Conservation (phyloP, 257 asterid species). For the Henckelia pumila region DNA sequence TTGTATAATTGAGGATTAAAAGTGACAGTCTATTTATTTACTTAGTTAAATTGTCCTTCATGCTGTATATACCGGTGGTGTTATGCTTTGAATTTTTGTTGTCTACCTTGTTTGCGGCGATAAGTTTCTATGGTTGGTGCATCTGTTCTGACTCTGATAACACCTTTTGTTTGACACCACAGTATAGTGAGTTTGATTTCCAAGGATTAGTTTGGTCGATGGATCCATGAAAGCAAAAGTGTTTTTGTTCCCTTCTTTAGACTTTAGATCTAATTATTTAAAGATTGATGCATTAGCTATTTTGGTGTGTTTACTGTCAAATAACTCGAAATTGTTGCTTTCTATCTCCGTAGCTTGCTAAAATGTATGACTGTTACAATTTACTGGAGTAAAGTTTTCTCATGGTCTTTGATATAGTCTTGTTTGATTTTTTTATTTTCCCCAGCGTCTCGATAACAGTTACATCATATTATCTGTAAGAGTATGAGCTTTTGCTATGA, state of each 20-base stretch:
- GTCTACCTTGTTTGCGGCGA: neutral
- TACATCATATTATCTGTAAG: neutral
- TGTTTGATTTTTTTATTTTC: too few relatives aligned
- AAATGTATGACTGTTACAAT: neutral
- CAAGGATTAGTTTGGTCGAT: conserved; percentile 17
- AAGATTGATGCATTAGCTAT: conserved; percentile 20
- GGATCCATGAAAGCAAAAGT: conserved; percentile 11
- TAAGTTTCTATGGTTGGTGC: neutral
- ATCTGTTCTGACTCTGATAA: conserved; percentile 1
- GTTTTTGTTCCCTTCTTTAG: conserved; percentile 20
- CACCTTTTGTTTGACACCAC: neutral
- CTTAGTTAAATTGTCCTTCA: conserved; percentile 4
- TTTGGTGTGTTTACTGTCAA: conserved; percentile 7
- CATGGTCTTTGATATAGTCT: neutral
- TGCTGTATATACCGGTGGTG: conserved; percentile 1
- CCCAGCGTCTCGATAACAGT: conserved; percentile 6
- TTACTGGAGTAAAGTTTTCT: neutral
- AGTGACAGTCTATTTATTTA: conserved; percentile 11
- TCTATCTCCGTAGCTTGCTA: conserved; percentile 11
- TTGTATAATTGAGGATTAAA: conserved; percentile 17
- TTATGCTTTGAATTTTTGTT: neutral
- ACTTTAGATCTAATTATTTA: conserved; percentile 6
- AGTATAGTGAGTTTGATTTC: conserved; percentile 18
- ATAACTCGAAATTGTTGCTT: conserved; percentile 13
- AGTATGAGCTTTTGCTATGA: neutral